Percentiles rank a stretch among this genome's conserved stretches.
These are phyloP conservation scores for Xylaria sp. DNA, from an alignment of 2,329 filamentous ascomycete genomes.

Conservation along the genomic window DNA sequence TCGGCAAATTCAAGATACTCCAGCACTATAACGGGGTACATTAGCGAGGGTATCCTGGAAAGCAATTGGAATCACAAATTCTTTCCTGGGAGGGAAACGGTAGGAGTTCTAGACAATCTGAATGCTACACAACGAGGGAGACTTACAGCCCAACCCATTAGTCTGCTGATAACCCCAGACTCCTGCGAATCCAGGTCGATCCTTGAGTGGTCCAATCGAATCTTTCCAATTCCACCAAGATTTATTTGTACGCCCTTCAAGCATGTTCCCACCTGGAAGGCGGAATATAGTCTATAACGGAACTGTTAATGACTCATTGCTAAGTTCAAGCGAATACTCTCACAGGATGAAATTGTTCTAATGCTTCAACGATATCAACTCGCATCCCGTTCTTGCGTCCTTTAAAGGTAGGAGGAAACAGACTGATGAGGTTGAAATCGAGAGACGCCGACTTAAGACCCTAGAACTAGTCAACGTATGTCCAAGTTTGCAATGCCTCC, in stretches of 20 bases:
- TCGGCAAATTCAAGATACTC: constrained; percentile 72
- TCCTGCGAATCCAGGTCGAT: constrained; percentile 66
- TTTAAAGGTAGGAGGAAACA: constrained; percentile 71
- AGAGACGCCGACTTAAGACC: constrained; percentile 56
- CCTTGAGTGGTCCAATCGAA: constrained; percentile 63
- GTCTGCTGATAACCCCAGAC: constrained; percentile 72
- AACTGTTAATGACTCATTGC: constrained; percentile 17
- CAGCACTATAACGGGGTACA: constrained; percentile 51
- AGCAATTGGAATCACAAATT: neutral
- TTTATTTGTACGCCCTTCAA: constrained; percentile 59
- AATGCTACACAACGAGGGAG: neutral
- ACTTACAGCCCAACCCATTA: constrained; percentile 64
- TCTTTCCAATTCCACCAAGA: constrained; percentile 65
- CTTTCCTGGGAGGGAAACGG: too few relatives aligned
- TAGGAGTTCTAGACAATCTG: too few relatives aligned
- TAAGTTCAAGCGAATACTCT: constrained; percentile 33
- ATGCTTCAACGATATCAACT: constrained; percentile 63
- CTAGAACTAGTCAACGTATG: constrained; percentile 39
- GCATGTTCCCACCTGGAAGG: constrained; percentile 73
- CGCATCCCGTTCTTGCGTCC: constrained; percentile 67
- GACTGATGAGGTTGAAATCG: constrained; percentile 68
- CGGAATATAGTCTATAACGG: constrained; percentile 64
- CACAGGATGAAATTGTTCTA: constrained; percentile 64
- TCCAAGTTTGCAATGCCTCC: neutral
- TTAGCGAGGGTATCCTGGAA: neutral